phyloP scores from a whole-genome alignment of 1,284 basidiomycete species.

The Tilletia horrida region DNA sequence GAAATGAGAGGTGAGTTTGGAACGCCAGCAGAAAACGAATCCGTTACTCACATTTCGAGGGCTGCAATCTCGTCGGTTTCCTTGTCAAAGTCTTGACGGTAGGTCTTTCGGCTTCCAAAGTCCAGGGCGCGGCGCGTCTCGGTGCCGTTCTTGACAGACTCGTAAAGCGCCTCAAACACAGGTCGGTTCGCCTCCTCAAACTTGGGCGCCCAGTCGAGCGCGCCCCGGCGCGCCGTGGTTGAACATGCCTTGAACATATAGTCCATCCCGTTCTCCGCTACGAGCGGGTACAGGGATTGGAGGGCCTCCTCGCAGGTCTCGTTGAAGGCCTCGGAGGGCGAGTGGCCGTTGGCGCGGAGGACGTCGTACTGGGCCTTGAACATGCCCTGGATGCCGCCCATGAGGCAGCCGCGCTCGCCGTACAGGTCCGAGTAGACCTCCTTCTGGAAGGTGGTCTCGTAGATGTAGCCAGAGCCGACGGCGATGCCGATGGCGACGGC shows the following conservation, averaged over 20 bases:
- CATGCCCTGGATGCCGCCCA: slow-evolving; percentile 98
- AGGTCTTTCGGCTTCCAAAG: slow-evolving; percentile 88
- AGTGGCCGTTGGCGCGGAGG: slow-evolving; percentile 95
- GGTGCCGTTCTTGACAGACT: slow-evolving; percentile 87
- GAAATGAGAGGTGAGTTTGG: neutral
- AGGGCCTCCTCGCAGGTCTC: slow-evolving; percentile 97
- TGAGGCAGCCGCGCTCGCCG: slow-evolving; percentile 99
- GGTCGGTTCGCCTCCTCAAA: slow-evolving; percentile 91
- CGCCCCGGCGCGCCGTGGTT: slow-evolving; percentile 95
- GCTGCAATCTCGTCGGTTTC: slow-evolving; percentile 93
- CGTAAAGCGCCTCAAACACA: slow-evolving; percentile 90
- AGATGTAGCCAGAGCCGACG: slow-evolving; percentile 92
- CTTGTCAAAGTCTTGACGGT: slow-evolving; percentile 87
- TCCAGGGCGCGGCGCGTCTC: slow-evolving; percentile 96
- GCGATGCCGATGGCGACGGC: slow-evolving; percentile 91
- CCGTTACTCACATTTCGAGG: slow-evolving; percentile 78
- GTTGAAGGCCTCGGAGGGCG: slow-evolving; percentile 98
- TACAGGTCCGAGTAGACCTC: slow-evolving; percentile 99
- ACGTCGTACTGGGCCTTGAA: slow-evolving; percentile 99
- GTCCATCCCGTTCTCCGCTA: slow-evolving; percentile 96
- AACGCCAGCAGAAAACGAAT: slow-evolving; percentile 1
- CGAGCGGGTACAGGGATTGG: slow-evolving; percentile 94
- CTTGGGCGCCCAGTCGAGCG: slow-evolving; percentile 98
- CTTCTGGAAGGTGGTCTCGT: slow-evolving; percentile 99
- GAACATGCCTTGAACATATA: slow-evolving; percentile 97